Percentiles rank a stretch among this genome's conserved stretches.
Conservation (phyloP, 768 basidiomycete species). For the Tephrocybe sp. region DNA sequence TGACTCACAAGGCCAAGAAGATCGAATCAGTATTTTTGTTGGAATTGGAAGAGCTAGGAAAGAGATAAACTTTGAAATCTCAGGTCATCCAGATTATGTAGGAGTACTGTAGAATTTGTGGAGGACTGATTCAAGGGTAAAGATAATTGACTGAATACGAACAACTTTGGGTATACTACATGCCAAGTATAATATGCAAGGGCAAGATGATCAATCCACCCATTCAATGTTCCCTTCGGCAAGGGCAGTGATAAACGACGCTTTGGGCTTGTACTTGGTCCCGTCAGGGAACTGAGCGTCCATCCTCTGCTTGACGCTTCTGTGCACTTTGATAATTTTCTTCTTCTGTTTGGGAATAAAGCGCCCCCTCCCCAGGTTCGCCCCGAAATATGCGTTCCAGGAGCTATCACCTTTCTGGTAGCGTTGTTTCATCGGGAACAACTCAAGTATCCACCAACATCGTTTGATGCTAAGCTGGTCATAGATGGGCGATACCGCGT, state of each 20-base stretch:
- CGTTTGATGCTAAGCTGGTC: conserved; percentile 45
- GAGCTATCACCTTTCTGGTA: conserved; percentile 32
- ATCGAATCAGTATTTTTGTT: no score
- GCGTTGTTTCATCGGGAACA: conserved; percentile 36
- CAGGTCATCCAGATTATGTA: no score
- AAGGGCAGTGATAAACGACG: no score
- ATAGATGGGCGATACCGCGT: conserved; percentile 46
- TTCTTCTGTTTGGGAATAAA: conserved; percentile 39
- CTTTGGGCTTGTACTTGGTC: conserved; percentile 36
- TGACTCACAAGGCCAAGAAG: no score
- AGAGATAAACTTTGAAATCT: no score
- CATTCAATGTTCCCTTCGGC: conserved; percentile 21
- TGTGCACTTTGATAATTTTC: conserved; percentile 42
- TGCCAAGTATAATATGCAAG: no score
- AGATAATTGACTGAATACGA: no score
- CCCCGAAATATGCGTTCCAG: conserved; percentile 26
- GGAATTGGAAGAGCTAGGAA: no score
- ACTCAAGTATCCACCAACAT: conserved; percentile 66
- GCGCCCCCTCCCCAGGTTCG: conserved; percentile 39
- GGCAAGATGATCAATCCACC: conserved; percentile 18
- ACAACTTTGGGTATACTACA: no score
- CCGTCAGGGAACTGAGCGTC: conserved; percentile 41
- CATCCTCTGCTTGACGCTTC: conserved; percentile 54
- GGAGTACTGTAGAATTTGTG: no score
- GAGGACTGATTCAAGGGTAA: no score